These are phyloP conservation scores for Xylaria venustula DNA, from an alignment of 495 filamentous ascomycete genomes.

Conservation along the genomic window DNA sequence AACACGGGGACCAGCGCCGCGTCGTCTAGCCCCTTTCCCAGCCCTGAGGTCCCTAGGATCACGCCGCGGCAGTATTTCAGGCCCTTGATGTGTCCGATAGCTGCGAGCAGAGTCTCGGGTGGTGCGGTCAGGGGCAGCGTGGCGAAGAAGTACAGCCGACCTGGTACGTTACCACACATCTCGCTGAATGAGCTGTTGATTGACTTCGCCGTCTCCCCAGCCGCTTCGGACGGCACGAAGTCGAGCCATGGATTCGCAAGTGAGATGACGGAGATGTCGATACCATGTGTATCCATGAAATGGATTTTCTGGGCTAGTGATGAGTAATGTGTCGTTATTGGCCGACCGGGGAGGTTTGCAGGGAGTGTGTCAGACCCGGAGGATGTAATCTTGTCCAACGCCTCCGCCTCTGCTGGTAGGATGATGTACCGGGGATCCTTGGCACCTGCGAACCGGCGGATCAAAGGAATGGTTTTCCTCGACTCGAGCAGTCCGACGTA, in stretches of 20 bases:
- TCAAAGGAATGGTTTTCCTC: conserved; percentile 73
- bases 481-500: conserved; percentile 80
- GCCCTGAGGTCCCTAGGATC: conserved; percentile 82
- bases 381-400: conserved; percentile 43
- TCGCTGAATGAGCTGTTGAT: conserved; percentile 77
- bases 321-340: conserved; percentile 72
- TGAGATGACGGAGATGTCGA: conserved; percentile 80
- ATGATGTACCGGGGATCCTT: conserved; percentile 73
- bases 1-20: conserved; percentile 67
- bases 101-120: conserved; percentile 55
- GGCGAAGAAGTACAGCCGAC: conserved; percentile 75
- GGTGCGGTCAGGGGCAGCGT: conserved; percentile 75
- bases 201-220: conserved; percentile 56
- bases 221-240: conserved; percentile 65
- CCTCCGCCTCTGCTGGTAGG: conserved; percentile 63
- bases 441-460: conserved; percentile 64
- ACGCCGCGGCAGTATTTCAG: conserved; percentile 75
- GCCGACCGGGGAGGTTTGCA: conserved; percentile 56
- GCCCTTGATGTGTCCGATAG: conserved; percentile 60
- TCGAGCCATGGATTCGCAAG: conserved; percentile 97
- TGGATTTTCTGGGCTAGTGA: conserved; percentile 69
- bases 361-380: conserved; percentile 41
- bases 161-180: conserved; percentile 59
- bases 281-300: conserved; percentile 85
- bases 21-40: conserved; percentile 84